Percentiles rank a stretch among this genome's conserved stretches.
phyloP scores from a whole-genome alignment of 768 basidiomycete genomes.

The Lactarius indigo region DNA sequence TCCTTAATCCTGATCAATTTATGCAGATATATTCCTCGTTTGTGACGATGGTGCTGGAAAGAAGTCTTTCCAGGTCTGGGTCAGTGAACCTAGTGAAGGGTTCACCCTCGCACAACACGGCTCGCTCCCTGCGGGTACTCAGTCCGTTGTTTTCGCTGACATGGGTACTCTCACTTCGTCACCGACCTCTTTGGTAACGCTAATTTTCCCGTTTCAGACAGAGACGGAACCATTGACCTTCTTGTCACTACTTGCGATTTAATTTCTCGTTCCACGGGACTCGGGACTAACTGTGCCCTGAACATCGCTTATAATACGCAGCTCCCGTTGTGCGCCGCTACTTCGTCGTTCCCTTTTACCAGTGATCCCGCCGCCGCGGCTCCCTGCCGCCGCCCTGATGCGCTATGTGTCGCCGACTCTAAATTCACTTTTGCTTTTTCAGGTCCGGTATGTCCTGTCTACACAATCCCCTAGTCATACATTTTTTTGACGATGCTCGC shows the following conservation, averaged over 20 bases:
- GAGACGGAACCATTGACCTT: constrained; percentile 96
- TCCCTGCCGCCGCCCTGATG: constrained; percentile 66
- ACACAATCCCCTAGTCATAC: too few species aligned
- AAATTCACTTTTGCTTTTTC: constrained; percentile 66
- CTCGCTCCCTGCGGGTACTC: constrained; percentile 68
- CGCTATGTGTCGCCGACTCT: constrained; percentile 79
- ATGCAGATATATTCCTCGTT: constrained; percentile 82
- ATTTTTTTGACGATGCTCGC: neutral
- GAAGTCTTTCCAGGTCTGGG: constrained; percentile 86
- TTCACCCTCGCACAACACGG: constrained; percentile 69
- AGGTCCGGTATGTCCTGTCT: constrained; percentile 9
- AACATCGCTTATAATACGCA: constrained; percentile 95
- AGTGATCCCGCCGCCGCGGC: constrained; percentile 32
- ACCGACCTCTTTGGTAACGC: neutral
- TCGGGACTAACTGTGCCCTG: constrained; percentile 74
- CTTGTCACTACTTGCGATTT: constrained; percentile 80
- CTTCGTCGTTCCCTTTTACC: constrained; percentile 49
- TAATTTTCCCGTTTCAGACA: constrained; percentile 46
- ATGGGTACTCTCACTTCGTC: constrained; percentile 53
- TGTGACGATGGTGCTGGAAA: constrained; percentile 57
- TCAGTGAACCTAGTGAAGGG: constrained; percentile 75
- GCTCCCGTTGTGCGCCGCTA: constrained; percentile 68
- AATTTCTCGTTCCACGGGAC: constrained; percentile 63
- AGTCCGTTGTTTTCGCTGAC: constrained; percentile 84
- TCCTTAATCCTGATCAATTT: neutral